Evolutionary conservation across 1,284 basidiomycete species (phyloP).

Genomic region (Abortiporus biennis): DNA sequence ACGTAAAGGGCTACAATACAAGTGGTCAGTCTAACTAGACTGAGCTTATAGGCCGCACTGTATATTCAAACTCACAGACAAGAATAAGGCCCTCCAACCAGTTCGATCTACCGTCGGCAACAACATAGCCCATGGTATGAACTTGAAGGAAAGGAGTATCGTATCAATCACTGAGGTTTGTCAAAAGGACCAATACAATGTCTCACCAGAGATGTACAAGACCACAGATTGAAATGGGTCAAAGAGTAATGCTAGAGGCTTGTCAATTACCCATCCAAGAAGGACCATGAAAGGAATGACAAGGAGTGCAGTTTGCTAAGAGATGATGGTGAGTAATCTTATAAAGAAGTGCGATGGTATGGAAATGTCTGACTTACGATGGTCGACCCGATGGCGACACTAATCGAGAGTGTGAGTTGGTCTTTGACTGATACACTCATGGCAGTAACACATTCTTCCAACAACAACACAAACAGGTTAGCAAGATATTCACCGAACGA

Average conservation of each 20-base stretch:
- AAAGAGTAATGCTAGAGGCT: slow-evolving; percentile 59
- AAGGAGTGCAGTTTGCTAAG: slow-evolving; percentile 82
- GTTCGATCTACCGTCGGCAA: slow-evolving; percentile 27
- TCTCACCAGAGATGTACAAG: slow-evolving; percentile 31
- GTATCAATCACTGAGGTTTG: slow-evolving; percentile 13
- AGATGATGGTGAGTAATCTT: neutral
- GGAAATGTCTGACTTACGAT: slow-evolving; percentile 50
- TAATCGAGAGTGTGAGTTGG: slow-evolving; percentile 67
- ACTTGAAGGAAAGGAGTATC: slow-evolving; percentile 32
- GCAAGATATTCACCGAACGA: slow-evolving; percentile 1
- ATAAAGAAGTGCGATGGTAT: slow-evolving; percentile 1
- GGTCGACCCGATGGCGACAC: slow-evolving; percentile 86
- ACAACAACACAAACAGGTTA: no score
- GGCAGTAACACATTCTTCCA: slow-evolving; percentile 76
- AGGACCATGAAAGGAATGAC: slow-evolving; percentile 72
- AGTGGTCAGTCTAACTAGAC: slow-evolving; percentile 27
- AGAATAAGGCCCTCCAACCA: slow-evolving; percentile 39
- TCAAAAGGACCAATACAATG: slow-evolving; percentile 29
- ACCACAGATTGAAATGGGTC: slow-evolving; percentile 65
- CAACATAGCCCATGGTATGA: slow-evolving; percentile 24
- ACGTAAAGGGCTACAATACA: slow-evolving; percentile 27
- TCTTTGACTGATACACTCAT: slow-evolving; percentile 86
- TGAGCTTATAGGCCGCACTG: neutral
- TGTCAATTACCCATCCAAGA: slow-evolving; percentile 59
- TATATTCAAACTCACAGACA: slow-evolving; percentile 35